Conservation (phyloP, 371 early-diverging fungal species). For the Circinella umbellata region DNA sequence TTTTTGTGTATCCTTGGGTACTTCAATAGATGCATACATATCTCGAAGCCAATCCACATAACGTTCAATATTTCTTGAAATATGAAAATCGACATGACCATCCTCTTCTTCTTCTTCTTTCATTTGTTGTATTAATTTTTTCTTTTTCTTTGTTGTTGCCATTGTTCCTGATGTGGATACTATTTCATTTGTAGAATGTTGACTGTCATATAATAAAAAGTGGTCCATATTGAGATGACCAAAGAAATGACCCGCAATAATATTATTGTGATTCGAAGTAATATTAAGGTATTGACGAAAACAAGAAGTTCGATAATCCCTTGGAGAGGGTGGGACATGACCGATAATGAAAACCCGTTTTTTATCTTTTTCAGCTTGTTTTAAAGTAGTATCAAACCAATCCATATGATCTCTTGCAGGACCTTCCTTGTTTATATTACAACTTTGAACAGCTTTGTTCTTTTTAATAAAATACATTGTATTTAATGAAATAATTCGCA, state of each 20-base stretch:
- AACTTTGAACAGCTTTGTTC: slow-evolving; percentile 74
- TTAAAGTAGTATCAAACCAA: slow-evolving; percentile 72
- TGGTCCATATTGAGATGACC: slow-evolving; percentile 88
- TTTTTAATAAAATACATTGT: slow-evolving; percentile 73
- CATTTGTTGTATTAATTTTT: background rate
- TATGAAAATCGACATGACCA: slow-evolving; percentile 20
- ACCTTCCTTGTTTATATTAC: slow-evolving; percentile 46
- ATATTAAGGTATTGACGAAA: slow-evolving; percentile 62
- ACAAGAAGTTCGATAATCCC: slow-evolving; percentile 70
- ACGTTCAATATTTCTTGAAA: slow-evolving; percentile 30
- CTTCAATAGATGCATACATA: slow-evolving; percentile 37
- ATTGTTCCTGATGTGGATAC: background rate
- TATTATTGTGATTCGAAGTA: slow-evolving; percentile 60
- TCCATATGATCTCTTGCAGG: slow-evolving; percentile 70
- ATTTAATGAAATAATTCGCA: slow-evolving; percentile 68
- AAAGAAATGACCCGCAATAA: slow-evolving; percentile 75
- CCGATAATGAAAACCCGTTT: slow-evolving; percentile 67
- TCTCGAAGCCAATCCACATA: slow-evolving; percentile 39
- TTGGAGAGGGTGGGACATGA: slow-evolving; percentile 75
- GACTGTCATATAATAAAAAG: slow-evolving; percentile 59
- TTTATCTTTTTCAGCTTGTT: slow-evolving; percentile 35
- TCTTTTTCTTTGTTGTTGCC: background rate
- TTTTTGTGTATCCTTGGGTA: slow-evolving; percentile 12
- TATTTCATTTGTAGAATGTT: background rate
- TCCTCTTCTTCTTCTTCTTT: slow-evolving; percentile 17